phyloP scores from a whole-genome alignment of 1,284 basidiomycete genomes.

The Cystobasidiaceae sp. region DNA sequence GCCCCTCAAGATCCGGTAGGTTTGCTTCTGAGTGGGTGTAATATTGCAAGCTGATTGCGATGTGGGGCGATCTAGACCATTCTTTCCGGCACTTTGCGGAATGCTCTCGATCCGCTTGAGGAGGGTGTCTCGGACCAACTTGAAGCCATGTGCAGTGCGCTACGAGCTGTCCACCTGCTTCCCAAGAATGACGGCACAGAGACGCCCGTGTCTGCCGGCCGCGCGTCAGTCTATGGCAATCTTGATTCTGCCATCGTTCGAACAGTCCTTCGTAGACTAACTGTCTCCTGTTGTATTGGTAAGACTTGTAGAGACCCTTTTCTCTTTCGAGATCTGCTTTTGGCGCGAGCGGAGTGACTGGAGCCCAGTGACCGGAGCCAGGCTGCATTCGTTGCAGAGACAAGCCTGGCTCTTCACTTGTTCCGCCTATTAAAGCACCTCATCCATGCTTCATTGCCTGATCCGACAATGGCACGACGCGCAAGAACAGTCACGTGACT shows the following conservation, averaged over 20 bases:
- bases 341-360: too few species aligned
- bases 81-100: constrained; percentile 29
- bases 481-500: too few species aligned
- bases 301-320: neutral
- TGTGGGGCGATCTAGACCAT: neutral
- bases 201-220: neutral
- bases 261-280: neutral
- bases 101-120: constrained; percentile 32
- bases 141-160: neutral
- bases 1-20: constrained; percentile 64
- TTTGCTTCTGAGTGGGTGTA: neutral
- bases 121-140: constrained; percentile 33
- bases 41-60: neutral
- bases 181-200: neutral
- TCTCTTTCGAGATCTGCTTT: too few species aligned
- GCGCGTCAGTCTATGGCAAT: constrained; percentile 30
- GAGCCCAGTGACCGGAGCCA: too few species aligned
- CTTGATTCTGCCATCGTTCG: constrained; percentile 39
- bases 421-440: too few species aligned
- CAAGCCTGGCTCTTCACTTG: too few species aligned
- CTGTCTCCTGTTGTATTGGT: neutral
- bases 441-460: too few species aligned
- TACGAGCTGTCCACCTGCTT: constrained; percentile 8
- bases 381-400: too few species aligned
- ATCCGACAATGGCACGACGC: too few species aligned